A percentile compares a stretch with the other conserved stretches of the same genome.
phyloP scores from a whole-genome alignment of 768 basidiomycete species.

The Cantharellus cinnabarinus region DNA sequence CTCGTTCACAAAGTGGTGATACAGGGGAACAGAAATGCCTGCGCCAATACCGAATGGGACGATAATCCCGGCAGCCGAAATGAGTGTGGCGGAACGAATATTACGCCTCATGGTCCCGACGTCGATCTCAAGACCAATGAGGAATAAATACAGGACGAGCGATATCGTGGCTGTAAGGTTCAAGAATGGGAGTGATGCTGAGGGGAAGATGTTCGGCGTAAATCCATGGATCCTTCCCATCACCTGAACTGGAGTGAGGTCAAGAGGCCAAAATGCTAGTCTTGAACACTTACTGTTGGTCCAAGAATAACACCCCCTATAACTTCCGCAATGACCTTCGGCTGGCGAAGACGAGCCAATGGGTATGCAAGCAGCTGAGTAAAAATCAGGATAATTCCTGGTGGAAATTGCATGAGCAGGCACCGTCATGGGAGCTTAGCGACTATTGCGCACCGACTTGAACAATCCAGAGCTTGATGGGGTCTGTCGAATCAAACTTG shows the following conservation, averaged over 20 bases:
- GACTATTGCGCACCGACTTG: constrained; percentile 31
- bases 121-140: constrained; percentile 75
- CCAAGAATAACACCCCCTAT: constrained; percentile 80
- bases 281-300: constrained; percentile 11
- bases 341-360: constrained; percentile 57
- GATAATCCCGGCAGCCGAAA: constrained; percentile 48
- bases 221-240: constrained; percentile 69
- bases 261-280: constrained; percentile 16
- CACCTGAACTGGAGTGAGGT: constrained; percentile 17
- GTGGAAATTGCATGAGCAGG: neutral
- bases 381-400: constrained; percentile 65
- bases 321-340: constrained; percentile 85
- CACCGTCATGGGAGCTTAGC: neutral
- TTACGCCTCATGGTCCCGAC: constrained; percentile 16
- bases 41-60: constrained; percentile 70
- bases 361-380: constrained; percentile 49
- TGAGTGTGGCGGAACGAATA: constrained; percentile 21
- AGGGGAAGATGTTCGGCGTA: constrained; percentile 21
- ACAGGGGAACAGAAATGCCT: constrained; percentile 45
- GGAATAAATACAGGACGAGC: constrained; percentile 58
- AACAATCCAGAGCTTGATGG: constrained; percentile 56
- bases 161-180: constrained; percentile 59
- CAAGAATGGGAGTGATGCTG: constrained; percentile 28
- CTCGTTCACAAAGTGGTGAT: constrained; percentile 39
- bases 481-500: constrained; percentile 38